phyloP scores from a whole-genome alignment of 2,329 filamentous ascomycete species.

The Aureobasidium subglaciale region DNA sequence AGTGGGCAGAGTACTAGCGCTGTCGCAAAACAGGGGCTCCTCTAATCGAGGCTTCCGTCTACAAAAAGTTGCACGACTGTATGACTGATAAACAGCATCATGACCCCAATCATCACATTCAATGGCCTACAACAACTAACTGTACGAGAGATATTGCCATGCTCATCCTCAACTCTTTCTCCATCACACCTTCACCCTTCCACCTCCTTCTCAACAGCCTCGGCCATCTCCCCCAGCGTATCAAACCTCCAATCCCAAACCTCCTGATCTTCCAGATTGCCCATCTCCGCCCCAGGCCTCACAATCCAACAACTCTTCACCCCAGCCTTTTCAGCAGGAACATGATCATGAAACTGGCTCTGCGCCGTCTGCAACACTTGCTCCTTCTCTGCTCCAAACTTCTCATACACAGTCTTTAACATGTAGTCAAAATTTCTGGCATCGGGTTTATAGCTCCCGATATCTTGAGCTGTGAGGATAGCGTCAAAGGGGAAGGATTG shows the following conservation, averaged over 20 bases:
- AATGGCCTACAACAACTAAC: too few species aligned
- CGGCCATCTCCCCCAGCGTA: constrained; percentile 54
- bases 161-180: too few species aligned
- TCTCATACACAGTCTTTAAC: constrained; percentile 45
- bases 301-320: constrained; percentile 60
- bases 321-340: constrained; percentile 54
- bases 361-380: constrained; percentile 62
- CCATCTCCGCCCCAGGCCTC: constrained; percentile 43
- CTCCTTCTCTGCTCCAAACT: constrained; percentile 50
- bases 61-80: too few species aligned
- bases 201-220: constrained; percentile 41
- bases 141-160: too few species aligned
- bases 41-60: too few species aligned
- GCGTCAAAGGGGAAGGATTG: constrained; percentile 52
- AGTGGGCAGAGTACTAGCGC: too few species aligned
- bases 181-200: too few species aligned
- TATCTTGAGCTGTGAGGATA: constrained; percentile 62
- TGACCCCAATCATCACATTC: too few species aligned
- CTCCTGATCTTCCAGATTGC: constrained; percentile 34
- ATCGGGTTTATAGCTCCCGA: constrained; percentile 65
- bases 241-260: constrained; percentile 51
- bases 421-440: constrained; percentile 59
- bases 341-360: constrained; percentile 60
- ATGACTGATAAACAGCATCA: too few species aligned
- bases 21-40: too few species aligned